Conservation (phyloP, 345 rosid genomes). For the Zanthoxylum bungeanum region DNA sequence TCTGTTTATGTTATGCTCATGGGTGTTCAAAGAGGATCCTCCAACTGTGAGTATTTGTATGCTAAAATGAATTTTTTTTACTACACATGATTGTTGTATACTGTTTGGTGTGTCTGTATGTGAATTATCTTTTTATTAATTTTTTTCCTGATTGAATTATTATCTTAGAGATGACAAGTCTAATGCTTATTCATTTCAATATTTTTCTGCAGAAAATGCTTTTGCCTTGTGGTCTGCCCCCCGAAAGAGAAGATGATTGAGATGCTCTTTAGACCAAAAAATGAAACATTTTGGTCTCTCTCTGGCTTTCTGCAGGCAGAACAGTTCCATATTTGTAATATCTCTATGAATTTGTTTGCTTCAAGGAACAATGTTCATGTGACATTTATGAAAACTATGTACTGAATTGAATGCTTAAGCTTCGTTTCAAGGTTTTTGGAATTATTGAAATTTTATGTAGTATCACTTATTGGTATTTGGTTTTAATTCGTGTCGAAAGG, state of each 20-base stretch:
- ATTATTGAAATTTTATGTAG: not conserved
- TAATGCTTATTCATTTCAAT: not conserved
- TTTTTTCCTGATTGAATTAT: not conserved
- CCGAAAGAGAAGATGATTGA: constrained; percentile 89
- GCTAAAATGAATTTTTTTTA: not conserved
- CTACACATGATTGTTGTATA: not conserved
- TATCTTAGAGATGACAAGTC: not conserved
- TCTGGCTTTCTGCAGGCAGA: not conserved
- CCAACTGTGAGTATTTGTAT: not conserved
- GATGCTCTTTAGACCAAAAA: not conserved
- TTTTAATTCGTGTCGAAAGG: not conserved
- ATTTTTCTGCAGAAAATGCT: constrained; percentile 83
- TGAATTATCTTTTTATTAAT: no score
- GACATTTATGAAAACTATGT: not conserved
- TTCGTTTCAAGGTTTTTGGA: not conserved
- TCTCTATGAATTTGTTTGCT: not conserved
- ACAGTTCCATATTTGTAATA: not conserved
- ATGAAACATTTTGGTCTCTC: not conserved
- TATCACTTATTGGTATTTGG: not conserved
- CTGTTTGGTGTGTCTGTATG: not conserved
- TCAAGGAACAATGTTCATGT: not conserved
- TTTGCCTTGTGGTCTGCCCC: constrained; percentile 92
- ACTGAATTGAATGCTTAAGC: not conserved
- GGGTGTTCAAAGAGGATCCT: not conserved
- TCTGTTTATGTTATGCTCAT: not conserved